These are phyloP conservation scores for Neurospora hispaniola DNA, from an alignment of 495 filamentous ascomycete species.

Conservation along the genomic window DNA sequence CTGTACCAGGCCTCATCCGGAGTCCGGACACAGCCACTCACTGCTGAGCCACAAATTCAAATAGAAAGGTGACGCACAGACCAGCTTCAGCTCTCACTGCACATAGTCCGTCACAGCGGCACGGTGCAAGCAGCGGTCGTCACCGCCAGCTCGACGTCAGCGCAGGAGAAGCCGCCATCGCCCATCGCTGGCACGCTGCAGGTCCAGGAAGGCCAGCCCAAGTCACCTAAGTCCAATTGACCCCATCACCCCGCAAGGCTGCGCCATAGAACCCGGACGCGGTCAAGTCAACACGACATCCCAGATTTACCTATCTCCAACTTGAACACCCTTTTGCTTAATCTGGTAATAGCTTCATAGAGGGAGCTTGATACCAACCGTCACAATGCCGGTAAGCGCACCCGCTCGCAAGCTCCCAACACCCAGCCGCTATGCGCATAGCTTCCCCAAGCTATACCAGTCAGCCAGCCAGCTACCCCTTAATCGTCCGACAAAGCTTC, in stretches of 20 bases:
- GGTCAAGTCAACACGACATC: not conserved
- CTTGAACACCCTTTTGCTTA: not conserved
- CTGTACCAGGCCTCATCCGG: not conserved
- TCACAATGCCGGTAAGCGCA: conserved; percentile 9
- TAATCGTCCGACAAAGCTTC: not conserved
- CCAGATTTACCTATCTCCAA: not conserved
- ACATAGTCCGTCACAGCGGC: not conserved
- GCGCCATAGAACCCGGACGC: not conserved
- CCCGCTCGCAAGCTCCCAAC: not conserved
- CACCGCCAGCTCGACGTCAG: not conserved
- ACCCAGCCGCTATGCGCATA: not conserved
- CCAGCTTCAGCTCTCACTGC: not conserved
- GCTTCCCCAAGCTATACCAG: not conserved
- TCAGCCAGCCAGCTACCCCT: not conserved
- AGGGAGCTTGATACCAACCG: not conserved
- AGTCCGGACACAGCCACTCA: not conserved
- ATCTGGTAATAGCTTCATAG: not conserved
- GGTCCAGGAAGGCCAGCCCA: conserved; percentile 1
- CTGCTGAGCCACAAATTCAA: not conserved
- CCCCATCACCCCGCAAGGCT: conserved; percentile 23
- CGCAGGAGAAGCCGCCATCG: not conserved
- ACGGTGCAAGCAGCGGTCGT: not conserved
- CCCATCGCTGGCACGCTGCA: not conserved
- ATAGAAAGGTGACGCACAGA: not conserved
- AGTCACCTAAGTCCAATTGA: not conserved